Percentiles rank a stretch among this genome's conserved stretches.
Evolutionary conservation across 163 green algal genomes (phyloP).

Genomic region (Picocystis sp.): DNA sequence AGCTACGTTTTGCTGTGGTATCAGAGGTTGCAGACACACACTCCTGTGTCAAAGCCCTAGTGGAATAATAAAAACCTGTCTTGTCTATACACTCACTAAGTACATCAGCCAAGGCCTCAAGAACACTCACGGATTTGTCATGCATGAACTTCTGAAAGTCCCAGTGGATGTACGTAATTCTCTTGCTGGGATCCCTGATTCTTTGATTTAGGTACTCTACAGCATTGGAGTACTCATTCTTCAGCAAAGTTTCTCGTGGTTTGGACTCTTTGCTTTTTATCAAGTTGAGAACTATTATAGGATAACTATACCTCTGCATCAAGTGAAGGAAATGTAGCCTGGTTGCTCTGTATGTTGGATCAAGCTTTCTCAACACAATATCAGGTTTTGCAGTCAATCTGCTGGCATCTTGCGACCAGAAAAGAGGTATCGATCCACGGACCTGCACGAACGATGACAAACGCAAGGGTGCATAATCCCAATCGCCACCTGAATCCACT

Average conservation of each 20-base stretch:
- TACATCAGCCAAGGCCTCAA: too few species aligned
- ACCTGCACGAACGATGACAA: slow-evolving; percentile 35
- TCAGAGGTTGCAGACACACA: neutral
- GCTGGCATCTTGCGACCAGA: slow-evolving; percentile 70
- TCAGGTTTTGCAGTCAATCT: slow-evolving; percentile 57
- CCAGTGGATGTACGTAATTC: slow-evolving; percentile 39
- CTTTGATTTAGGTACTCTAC: slow-evolving; percentile 43
- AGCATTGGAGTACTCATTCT: slow-evolving; percentile 47
- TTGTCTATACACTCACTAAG: too few species aligned
- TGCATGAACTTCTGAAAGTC: slow-evolving; percentile 16
- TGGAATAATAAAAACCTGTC: neutral
- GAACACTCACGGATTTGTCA: too few species aligned
- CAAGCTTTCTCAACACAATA: slow-evolving; percentile 71
- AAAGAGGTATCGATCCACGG: slow-evolving; percentile 78
- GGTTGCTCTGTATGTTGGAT: slow-evolving; percentile 66
- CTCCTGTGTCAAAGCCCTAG: neutral
- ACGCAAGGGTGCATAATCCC: neutral
- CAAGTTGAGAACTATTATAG: slow-evolving; percentile 74
- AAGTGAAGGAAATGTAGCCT: slow-evolving; percentile 51
- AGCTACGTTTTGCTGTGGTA: neutral
- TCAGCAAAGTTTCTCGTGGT: slow-evolving; percentile 58
- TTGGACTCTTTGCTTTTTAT: slow-evolving; percentile 41
- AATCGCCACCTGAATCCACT: slow-evolving; percentile 24
- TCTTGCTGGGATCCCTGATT: slow-evolving; percentile 7
- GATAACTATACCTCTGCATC: slow-evolving; percentile 52